Percentiles rank a stretch among this genome's conserved stretches.
phyloP scores from a whole-genome alignment of 192 early-diverging fungal genomes.

The Coemansia sp. region DNA sequence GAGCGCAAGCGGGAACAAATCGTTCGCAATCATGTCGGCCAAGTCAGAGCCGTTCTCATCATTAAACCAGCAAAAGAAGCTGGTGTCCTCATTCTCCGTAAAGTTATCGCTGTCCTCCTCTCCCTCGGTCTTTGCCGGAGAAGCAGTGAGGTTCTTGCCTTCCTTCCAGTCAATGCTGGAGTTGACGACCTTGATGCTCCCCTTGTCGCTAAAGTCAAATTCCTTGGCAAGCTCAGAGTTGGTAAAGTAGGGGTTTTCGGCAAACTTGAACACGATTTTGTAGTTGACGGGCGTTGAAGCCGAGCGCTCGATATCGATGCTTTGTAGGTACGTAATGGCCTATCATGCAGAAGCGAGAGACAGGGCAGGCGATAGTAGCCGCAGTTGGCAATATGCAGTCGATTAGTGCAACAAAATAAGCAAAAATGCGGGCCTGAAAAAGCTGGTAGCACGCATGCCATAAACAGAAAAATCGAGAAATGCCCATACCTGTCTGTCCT shows the following conservation, averaged over 20 bases:
- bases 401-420: no score
- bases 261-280: slow-evolving; percentile 55
- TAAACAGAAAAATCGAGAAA: neutral
- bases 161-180: slow-evolving; percentile 58
- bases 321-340: slow-evolving; percentile 77
- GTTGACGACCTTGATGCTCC: slow-evolving; percentile 52
- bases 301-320: slow-evolving; percentile 62
- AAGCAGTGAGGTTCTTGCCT: slow-evolving; percentile 52
- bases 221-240: slow-evolving; percentile 57
- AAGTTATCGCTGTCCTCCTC: slow-evolving; percentile 44
- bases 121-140: slow-evolving; percentile 29
- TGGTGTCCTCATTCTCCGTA: slow-evolving; percentile 41
- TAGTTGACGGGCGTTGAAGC: slow-evolving; percentile 50
- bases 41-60: slow-evolving; percentile 48
- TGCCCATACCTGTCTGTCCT: slow-evolving; percentile 40
- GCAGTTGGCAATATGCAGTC: no score
- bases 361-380: no score
- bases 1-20: slow-evolving; percentile 75
- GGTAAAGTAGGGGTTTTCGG: slow-evolving; percentile 55
- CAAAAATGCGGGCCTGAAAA: neutral
- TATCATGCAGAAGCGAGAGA: no score
- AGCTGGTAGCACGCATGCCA: neutral
- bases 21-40: slow-evolving; percentile 45
- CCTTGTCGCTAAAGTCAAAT: slow-evolving; percentile 58
- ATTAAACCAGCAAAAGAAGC: slow-evolving; percentile 52